Base-by-base conservation (phyloP, 1,284 basidiomycete species). In the Gomphus bonarii region DNA sequence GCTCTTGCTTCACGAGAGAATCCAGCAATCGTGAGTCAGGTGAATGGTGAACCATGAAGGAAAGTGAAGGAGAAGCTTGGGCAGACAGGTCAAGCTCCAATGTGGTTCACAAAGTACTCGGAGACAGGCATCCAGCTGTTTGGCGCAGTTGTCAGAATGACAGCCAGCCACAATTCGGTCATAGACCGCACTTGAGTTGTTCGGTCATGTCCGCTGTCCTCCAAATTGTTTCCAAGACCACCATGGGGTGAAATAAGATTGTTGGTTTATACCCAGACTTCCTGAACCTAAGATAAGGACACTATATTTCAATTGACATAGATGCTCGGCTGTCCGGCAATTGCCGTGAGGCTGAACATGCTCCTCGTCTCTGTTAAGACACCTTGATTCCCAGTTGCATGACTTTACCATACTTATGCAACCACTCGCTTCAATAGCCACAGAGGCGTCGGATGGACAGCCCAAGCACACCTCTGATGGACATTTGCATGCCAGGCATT, bases 1-100 rank as follows among this genome's bases (percentile, higher is more conserved):
- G 85, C 66, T 90, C 87, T 63, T 81, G 77, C 11, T 72, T 69
- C 51, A 88, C 73, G 33, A 90, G 77, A 65, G 84, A 82, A 3
- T 73, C 70, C 54, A 89, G 76, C 16, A 89, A 74, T 31, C 85
- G 79, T 44, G 82, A 82, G 72, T 89, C 85, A 20, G 82, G 71
- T 33, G 80, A 73, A n/a, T 84, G 76, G 68, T 87, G 85, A 50
- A 85, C 81, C 84, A 88, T 87, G 59, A 46, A 44, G 42, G 42
- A 22, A 44, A 20, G 20, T 44, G 42, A 44, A 20, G 42, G 42
- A 22, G 38, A 20, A 11, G 40, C 40, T n/a, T 42, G 40, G 7
- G 5, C 14, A 16, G 8, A 16, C 40, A 42, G 9, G 3, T 14
- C 18, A 22, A 44, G 42, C 20, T 18, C 42, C 3, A 3, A 22